A percentile compares a stretch with the other conserved stretches of the same genome.
These are phyloP conservation scores for Seiridium unicorne DNA, from an alignment of 2,329 filamentous ascomycete species.

Conservation along the genomic window DNA sequence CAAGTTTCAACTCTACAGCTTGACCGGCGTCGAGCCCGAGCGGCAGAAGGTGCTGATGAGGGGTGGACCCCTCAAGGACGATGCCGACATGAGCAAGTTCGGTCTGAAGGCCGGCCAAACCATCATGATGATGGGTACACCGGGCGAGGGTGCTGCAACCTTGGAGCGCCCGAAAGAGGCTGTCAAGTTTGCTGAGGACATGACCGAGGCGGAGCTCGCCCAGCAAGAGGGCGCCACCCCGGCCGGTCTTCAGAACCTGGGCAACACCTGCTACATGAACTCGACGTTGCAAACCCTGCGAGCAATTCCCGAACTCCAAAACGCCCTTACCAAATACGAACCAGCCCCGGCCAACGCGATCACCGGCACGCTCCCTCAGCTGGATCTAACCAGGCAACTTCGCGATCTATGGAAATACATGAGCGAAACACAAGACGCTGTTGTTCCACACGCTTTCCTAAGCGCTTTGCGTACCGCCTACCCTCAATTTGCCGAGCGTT, in stretches of 20 bases:
- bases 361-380: conserved; percentile 42
- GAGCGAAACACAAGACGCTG: conserved; percentile 84
- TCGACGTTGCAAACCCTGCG: conserved; percentile 91
- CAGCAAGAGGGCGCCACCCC: conserved; percentile 81
- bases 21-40: conserved; percentile 94
- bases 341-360: conserved; percentile 19
- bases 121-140: conserved; percentile 97
- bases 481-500: conserved; percentile 89
- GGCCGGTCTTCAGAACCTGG: conserved; percentile 84
- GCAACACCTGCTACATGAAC: conserved; percentile 98
- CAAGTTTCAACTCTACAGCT: conserved; percentile 92
- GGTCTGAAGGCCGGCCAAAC: conserved; percentile 81
- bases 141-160: conserved; percentile 58
- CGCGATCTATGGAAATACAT: conserved; percentile 86
- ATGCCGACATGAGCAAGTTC: conserved; percentile 80
- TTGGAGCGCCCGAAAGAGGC: conserved; percentile 74
- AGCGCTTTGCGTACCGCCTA: conserved; percentile 75
- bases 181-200: conserved; percentile 91
- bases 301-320: conserved; percentile 85
- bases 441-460: conserved; percentile 80
- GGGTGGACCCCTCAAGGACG: conserved; percentile 92
- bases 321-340: conserved; percentile 65
- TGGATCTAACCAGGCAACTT: conserved; percentile 75
- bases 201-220: conserved; percentile 91
- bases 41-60: conserved; percentile 96